Percentiles rank a stretch among this genome's conserved stretches.
phyloP scores from a whole-genome alignment of 352 stramenopile species.

The Phytophthora quininea region DNA sequence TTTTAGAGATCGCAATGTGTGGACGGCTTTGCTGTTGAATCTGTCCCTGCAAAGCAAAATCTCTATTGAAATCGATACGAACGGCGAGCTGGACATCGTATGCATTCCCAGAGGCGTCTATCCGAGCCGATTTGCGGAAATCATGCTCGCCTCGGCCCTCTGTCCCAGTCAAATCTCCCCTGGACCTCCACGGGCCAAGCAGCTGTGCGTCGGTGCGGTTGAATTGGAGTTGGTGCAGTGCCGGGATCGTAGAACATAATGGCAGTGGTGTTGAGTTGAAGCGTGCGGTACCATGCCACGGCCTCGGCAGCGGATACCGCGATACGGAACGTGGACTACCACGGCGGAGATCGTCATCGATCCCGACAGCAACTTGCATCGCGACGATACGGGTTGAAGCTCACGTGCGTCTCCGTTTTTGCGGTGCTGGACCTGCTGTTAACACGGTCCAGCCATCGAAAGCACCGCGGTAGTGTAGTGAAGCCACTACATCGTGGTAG shows the following conservation, averaged over 20 bases:
- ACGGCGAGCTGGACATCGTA: not conserved
- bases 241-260: not conserved
- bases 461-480: too few relatives aligned
- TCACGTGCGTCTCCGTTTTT: slow-evolving; percentile 5
- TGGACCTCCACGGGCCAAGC: slow-evolving; percentile 24
- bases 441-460: not conserved
- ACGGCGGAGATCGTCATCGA: not conserved
- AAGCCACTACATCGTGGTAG: too few relatives aligned
- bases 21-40: not conserved
- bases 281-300: too few relatives aligned
- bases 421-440: slow-evolving; percentile 10
- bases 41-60: not conserved
- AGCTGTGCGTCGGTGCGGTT: not conserved
- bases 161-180: slow-evolving; percentile 2
- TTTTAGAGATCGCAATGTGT: not conserved
- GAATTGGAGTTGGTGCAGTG: not conserved
- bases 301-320: too few relatives aligned
- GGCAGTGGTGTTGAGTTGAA: not conserved
- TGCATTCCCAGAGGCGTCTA: not conserved
- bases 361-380: not conserved
- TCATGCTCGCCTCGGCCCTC: slow-evolving; percentile 5
- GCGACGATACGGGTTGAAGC: slow-evolving; percentile 16
- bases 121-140: slow-evolving; percentile 19
- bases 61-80: not conserved
- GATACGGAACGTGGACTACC: not conserved